These are phyloP conservation scores for Achaetomiella virescens DNA, from an alignment of 495 filamentous ascomycete genomes.

Conservation along the genomic window DNA sequence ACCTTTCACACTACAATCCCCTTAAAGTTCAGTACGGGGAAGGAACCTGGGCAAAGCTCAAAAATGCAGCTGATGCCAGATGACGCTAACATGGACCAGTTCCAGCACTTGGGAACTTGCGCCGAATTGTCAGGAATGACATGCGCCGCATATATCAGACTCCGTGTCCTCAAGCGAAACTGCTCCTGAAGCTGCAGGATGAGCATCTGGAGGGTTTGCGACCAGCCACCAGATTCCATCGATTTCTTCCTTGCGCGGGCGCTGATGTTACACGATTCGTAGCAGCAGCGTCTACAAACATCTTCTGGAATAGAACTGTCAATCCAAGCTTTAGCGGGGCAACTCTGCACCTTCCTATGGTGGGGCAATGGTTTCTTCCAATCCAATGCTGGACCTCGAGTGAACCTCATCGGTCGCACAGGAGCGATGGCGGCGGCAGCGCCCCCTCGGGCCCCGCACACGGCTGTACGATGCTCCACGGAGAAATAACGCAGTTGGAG, in stretches of 20 bases:
- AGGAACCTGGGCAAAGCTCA: too few species aligned
- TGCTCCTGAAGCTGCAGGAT: background rate
- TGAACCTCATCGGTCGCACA: background rate
- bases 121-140: background rate
- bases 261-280: conserved; percentile 15
- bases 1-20: too few species aligned
- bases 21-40: too few species aligned
- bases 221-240: background rate
- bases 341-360: conserved; percentile 4
- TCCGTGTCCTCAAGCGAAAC: background rate
- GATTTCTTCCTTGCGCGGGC: background rate
- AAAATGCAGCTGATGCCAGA: too few species aligned
- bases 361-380: background rate
- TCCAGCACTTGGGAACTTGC: conserved; percentile 4
- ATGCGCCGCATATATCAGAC: background rate
- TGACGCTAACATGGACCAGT: background rate
- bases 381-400: background rate
- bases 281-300: conserved; percentile 18
- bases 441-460: background rate
- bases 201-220: background rate
- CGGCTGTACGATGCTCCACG: background rate
- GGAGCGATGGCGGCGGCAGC: background rate
- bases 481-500: conserved; percentile 14
- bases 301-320: background rate
- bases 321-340: conserved; percentile 1